phyloP scores from a whole-genome alignment of 2,329 filamentous ascomycete genomes.

The Calonectria henricotiae region DNA sequence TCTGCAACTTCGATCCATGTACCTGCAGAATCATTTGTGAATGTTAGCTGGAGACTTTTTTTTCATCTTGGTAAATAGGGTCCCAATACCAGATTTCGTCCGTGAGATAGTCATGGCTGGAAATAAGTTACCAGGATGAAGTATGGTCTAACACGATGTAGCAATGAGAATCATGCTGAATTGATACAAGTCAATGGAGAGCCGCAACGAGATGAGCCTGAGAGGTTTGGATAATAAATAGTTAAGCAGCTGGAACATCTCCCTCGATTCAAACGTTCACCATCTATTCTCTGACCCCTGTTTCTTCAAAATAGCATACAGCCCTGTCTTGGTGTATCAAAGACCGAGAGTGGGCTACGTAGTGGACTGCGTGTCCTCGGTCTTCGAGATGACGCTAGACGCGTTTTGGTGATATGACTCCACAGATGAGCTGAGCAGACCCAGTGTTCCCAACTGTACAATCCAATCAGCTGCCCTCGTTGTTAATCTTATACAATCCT shows the following conservation, averaged over 20 bases:
- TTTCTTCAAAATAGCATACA: slow-evolving; percentile 3
- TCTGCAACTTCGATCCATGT: neutral
- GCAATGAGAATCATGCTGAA: slow-evolving; percentile 15
- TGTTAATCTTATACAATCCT: slow-evolving; percentile 4
- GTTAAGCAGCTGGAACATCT: neutral
- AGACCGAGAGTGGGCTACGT: slow-evolving; percentile 15
- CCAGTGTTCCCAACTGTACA: neutral
- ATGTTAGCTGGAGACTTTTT: neutral
- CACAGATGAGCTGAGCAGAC: slow-evolving; percentile 5
- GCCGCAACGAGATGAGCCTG: too few relatives aligned
- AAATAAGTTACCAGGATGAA: neutral
- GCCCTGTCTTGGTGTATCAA: slow-evolving; percentile 7
- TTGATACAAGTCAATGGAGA: neutral
- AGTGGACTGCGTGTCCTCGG: slow-evolving; percentile 24
- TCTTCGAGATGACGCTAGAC: slow-evolving; percentile 30
- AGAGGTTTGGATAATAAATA: slow-evolving; percentile 3
- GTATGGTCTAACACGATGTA: slow-evolving; percentile 5
- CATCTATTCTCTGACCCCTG: neutral
- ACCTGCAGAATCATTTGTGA: neutral
- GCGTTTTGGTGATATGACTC: slow-evolving; percentile 11
- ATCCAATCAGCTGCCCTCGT: neutral
- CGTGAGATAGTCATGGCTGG: neutral
- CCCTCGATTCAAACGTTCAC: neutral
- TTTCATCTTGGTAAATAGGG: neutral
- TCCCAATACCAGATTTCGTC: neutral